These are phyloP conservation scores for Eimeria sp. DNA, from an alignment of 169 alveolate species.

Conservation along the genomic window DNA sequence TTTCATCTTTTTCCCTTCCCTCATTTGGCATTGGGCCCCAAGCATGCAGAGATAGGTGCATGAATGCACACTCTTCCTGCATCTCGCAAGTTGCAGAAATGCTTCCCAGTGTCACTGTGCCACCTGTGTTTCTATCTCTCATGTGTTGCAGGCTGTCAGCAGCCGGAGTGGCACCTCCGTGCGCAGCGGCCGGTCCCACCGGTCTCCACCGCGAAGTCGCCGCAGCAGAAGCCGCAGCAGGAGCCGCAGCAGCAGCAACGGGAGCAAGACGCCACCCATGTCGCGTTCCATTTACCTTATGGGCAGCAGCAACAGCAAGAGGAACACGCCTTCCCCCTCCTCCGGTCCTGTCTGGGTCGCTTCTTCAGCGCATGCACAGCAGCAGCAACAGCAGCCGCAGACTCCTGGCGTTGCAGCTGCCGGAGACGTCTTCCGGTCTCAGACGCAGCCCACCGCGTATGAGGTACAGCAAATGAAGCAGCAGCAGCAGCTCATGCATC, in stretches of 20 bases:
- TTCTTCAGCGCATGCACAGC: constrained; percentile 42
- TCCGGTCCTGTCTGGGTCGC: constrained; percentile 56
- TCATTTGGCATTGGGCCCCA: neutral
- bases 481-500: constrained; percentile 58
- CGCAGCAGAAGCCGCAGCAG: constrained; percentile 68
- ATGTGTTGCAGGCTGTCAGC: constrained; percentile 44
- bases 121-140: neutral
- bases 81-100: neutral
- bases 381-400: constrained; percentile 63
- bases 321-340: constrained; percentile 42
- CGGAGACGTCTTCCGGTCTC: constrained; percentile 32
- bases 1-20: neutral
- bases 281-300: constrained; percentile 53
- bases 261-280: constrained; percentile 71
- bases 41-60: neutral
- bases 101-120: neutral
- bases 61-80: neutral
- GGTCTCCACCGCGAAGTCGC: constrained; percentile 51
- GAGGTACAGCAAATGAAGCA: constrained; percentile 64
- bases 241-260: constrained; percentile 58
- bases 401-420: constrained; percentile 40
- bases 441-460: constrained; percentile 51
- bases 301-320: constrained; percentile 64
- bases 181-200: constrained; percentile 62
- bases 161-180: constrained; percentile 60